phyloP scores from a whole-genome alignment of 2,329 filamentous ascomycete genomes.

The Colletotrichum falcatum region DNA sequence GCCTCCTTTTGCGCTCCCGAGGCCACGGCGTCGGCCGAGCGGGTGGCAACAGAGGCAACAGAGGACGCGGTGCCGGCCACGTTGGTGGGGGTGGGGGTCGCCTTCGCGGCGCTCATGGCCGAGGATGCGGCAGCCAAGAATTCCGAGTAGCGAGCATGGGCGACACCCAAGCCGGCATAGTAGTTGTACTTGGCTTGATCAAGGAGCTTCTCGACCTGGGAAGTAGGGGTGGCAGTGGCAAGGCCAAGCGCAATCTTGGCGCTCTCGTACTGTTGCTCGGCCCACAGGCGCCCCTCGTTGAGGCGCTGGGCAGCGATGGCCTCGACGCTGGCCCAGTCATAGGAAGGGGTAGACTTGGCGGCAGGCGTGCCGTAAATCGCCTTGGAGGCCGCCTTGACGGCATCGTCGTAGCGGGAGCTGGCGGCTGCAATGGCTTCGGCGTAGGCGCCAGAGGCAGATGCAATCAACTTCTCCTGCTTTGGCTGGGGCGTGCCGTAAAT shows the following conservation, averaged over 20 bases:
- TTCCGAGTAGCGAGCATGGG: conserved; percentile 82
- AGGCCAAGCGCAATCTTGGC: conserved; percentile 74
- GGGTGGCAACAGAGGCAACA: conserved; percentile 59
- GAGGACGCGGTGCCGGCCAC: conserved; percentile 62
- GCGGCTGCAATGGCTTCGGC: conserved; percentile 73
- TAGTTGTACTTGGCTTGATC: conserved; percentile 75
- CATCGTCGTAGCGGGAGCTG: conserved; percentile 67
- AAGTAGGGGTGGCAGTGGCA: conserved; percentile 70
- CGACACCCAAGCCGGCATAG: conserved; percentile 82
- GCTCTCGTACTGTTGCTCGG: conserved; percentile 77
- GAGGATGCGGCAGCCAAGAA: conserved; percentile 79
- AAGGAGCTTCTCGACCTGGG: conserved; percentile 67
- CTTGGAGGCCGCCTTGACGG: conserved; percentile 64
- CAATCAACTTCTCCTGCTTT: conserved; percentile 73
- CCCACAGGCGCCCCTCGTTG: conserved; percentile 76
- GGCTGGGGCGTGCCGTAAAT: conserved; percentile 74
- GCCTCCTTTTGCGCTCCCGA: conserved; percentile 62
- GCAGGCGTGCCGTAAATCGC: conserved; percentile 62
- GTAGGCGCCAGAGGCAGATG: conserved; percentile 76
- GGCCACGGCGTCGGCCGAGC: conserved; percentile 59
- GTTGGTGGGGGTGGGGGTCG: conserved; percentile 70
- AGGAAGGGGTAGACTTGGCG: conserved; percentile 54
- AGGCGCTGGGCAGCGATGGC: conserved; percentile 78
- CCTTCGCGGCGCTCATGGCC: conserved; percentile 70
- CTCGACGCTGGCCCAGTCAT: conserved; percentile 63